Evolutionary conservation across 306 rosid genomes (phyloP), one percentile per base, ranked within the genome.

Genomic region (Prunus padus): DNA sequence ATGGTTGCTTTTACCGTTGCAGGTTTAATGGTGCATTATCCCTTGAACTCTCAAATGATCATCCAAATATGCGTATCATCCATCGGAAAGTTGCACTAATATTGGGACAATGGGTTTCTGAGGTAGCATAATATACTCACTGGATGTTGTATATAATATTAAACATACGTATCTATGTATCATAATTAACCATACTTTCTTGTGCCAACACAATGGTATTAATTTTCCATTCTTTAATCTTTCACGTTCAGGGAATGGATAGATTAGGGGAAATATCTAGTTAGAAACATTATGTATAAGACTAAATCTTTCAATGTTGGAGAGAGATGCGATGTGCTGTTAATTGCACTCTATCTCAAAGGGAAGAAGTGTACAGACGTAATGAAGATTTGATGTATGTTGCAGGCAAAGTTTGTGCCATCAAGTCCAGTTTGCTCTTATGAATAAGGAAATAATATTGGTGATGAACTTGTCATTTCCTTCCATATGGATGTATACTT

Each of bases 81-180:
- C 96, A 87, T 75, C 96, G 97, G 69, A 94, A 89, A 88, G 95
- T 94, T 81, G 98, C 96, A 56, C 76, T 94, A 63, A 85, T 94
- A 69, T 82, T 94, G 87, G 98, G 98, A 65, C 98, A 94, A 76
- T 94, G 98, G 98, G 98, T 94, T 66, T 94, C 98, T 78, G 98
- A 94, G 97, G 98, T 94, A 90, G 47, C 72, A 23, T 76, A 44
- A 25, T 76, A 50, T 79, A 30, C 19, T 51, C 56, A 51, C 8
- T 18, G 56, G 16, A 16, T 13, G 20, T 5, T 47, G 22, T 15
- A 14, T 12, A 57, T 57, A 37, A 2, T 30, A 28, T 45, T 45
- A 56, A 23, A 55, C 8, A 7, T 40, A 37, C 12, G 3, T 7
- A 13, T 45, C 15, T 11, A n/a, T 40, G 12, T 11, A 42, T 40